Evolutionary conservation across 495 filamentous ascomycete species (phyloP).

Genomic region (Penicillium arizonense): DNA sequence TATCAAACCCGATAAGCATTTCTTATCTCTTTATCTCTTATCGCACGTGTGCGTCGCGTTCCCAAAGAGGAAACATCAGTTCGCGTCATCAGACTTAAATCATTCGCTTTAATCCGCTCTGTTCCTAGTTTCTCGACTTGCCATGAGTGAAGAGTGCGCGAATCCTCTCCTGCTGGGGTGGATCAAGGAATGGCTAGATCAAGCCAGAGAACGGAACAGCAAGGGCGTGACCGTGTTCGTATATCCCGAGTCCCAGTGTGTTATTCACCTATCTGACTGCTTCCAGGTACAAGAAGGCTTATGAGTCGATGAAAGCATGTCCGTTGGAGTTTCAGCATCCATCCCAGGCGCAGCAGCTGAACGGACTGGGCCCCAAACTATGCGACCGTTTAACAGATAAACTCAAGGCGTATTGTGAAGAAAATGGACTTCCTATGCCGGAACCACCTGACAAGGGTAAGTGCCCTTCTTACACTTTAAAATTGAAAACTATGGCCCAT

Average conservation of each 20-base stretch:
- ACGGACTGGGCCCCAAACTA: conserved; percentile 69
- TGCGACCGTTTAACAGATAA: conserved; percentile 70
- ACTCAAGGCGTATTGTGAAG: conserved; percentile 61
- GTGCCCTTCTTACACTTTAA: not conserved
- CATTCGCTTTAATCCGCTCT: conserved; percentile 2
- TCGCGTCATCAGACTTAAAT: conserved; percentile 13
- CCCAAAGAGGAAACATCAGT: conserved; percentile 20
- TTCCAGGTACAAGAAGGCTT: conserved; percentile 71
- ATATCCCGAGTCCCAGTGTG: not conserved
- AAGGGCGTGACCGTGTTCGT: conserved; percentile 63
- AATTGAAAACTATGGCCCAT: not conserved
- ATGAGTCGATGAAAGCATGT: conserved; percentile 77
- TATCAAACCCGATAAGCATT: not conserved
- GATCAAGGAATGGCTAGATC: conserved; percentile 80
- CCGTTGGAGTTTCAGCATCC: conserved; percentile 74
- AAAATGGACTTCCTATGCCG: conserved; percentile 72
- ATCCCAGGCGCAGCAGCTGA: conserved; percentile 67
- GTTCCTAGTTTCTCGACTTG: conserved; percentile 1
- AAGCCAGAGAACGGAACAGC: conserved; percentile 65
- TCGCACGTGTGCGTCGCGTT: conserved; percentile 21
- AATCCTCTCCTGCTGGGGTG: conserved; percentile 75
- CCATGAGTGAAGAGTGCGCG: conserved; percentile 52
- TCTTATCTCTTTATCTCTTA: conserved; percentile 2
- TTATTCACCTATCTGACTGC: conserved; percentile 9
- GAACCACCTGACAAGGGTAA: conserved; percentile 45